These are phyloP conservation scores for Hyphopichia burtonii DNA, from an alignment of 1,139 yeast genomes.

Conservation along the genomic window DNA sequence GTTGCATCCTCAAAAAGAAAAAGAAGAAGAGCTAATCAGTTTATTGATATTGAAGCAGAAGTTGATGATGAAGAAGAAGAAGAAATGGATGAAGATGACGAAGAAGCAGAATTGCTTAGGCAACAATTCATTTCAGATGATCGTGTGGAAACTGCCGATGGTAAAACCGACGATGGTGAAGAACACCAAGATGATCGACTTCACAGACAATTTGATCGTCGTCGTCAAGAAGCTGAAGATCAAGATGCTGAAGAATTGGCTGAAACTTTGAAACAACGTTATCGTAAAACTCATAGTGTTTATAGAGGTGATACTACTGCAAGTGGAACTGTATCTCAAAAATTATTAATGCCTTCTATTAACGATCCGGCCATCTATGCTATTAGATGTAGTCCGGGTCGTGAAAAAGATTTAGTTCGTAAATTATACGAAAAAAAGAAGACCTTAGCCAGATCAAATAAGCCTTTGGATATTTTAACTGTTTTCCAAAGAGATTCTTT, in stretches of 20 bases:
- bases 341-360: conserved; percentile 89
- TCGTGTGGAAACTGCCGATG: conserved; percentile 49
- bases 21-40: conserved; percentile 78
- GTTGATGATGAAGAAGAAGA: conserved; percentile 99
- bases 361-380: conserved; percentile 98
- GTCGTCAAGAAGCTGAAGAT: conserved; percentile 86
- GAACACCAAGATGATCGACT: conserved; percentile 62
- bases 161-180: conserved; percentile 40
- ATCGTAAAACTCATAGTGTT: conserved; percentile 82
- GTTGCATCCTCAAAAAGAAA: conserved; percentile 53
- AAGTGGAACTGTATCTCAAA: conserved; percentile 82
- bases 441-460: conserved; percentile 60
- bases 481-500: conserved; percentile 94
- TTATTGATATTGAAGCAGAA: conserved; percentile 98
- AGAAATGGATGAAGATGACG: conserved; percentile 80
- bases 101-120: conserved; percentile 82
- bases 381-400: conserved; percentile 87
- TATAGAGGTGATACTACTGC: conserved; percentile 83
- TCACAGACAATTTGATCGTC: conserved; percentile 89
- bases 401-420: conserved; percentile 87
- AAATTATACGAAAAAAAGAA: conserved; percentile 78
- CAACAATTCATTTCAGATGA: conserved; percentile 84
- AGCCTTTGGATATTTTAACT: conserved; percentile 75
- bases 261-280: conserved; percentile 86
- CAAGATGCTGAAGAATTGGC: conserved; percentile 96